Conservation (phyloP, 148 eudicot genomes). For the Rhododendron henanense region DNA sequence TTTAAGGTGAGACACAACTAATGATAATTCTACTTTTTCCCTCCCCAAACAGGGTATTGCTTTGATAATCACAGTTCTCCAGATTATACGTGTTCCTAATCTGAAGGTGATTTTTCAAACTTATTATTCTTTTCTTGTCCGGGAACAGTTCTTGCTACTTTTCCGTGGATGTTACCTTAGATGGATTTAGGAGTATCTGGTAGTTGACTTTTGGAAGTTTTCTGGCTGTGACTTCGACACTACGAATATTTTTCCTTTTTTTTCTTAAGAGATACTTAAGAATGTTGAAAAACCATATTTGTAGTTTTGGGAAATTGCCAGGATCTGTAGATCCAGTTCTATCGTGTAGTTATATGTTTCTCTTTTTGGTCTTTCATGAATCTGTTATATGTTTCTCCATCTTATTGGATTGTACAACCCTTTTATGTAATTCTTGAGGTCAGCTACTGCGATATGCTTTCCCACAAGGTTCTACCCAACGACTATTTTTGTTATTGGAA, state of each 20-base stretch:
- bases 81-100: slow-evolving; percentile 93
- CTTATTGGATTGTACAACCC: background rate
- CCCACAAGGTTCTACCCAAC: background rate
- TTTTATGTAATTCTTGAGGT: background rate
- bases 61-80: slow-evolving; percentile 93
- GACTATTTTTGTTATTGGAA: background rate
- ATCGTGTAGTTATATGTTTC: background rate
- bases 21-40: slow-evolving; percentile 6
- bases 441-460: background rate
- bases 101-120: slow-evolving; percentile 58
- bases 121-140: background rate
- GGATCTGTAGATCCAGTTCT: background rate
- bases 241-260: background rate
- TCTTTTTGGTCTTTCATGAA: background rate
- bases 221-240: background rate
- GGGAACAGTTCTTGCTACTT: background rate
- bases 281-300: background rate
- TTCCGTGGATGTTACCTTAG: background rate
- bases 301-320: background rate
- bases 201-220: background rate
- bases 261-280: background rate
- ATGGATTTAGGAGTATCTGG: background rate
- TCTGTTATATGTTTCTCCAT: background rate
- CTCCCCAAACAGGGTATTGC: slow-evolving; percentile 77
- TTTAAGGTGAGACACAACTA: slow-evolving; percentile 1